These are phyloP conservation scores for Leishmania arabica DNA, from an alignment of 208 protist genomes.

Conservation along the genomic window DNA sequence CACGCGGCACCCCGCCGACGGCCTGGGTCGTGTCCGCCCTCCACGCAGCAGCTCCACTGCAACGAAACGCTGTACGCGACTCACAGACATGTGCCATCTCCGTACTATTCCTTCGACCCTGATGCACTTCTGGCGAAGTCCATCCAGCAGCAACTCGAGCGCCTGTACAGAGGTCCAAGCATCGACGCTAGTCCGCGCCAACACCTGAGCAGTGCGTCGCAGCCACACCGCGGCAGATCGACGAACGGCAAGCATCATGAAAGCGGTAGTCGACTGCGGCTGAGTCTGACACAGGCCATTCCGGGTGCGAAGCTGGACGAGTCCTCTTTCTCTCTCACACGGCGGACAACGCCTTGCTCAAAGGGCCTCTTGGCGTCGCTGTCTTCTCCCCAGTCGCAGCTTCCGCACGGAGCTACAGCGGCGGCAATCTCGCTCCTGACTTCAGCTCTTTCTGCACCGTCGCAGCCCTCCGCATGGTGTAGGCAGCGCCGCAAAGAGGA, in stretches of 20 bases:
- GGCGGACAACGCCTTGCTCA: neutral
- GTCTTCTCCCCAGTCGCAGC: neutral
- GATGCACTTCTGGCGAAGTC: conserved; percentile 13
- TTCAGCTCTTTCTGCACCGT: neutral
- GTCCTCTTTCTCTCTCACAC: neutral
- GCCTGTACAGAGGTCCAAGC: conserved; percentile 6
- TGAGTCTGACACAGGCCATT: neutral
- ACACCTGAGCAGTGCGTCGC: neutral
- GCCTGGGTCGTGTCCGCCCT: neutral
- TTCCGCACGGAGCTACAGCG: neutral
- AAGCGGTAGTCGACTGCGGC: neutral
- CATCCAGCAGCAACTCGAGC: conserved; percentile 15
- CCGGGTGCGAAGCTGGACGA: neutral
- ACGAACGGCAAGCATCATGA: neutral
- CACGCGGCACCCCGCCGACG: neutral
- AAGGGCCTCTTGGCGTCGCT: neutral
- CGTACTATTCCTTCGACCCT: conserved; percentile 20
- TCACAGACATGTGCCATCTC: neutral
- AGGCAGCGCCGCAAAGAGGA: conserved; percentile 25
- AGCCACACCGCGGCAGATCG: neutral
- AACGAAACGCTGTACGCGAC: neutral
- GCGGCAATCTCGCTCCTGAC: neutral
- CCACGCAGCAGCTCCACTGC: neutral
- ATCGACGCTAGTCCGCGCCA: neutral
- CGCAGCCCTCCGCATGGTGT: neutral